These are phyloP conservation scores for Chenopodium quinoa DNA, from an alignment of 148 eudicot species.

Conservation along the genomic window DNA sequence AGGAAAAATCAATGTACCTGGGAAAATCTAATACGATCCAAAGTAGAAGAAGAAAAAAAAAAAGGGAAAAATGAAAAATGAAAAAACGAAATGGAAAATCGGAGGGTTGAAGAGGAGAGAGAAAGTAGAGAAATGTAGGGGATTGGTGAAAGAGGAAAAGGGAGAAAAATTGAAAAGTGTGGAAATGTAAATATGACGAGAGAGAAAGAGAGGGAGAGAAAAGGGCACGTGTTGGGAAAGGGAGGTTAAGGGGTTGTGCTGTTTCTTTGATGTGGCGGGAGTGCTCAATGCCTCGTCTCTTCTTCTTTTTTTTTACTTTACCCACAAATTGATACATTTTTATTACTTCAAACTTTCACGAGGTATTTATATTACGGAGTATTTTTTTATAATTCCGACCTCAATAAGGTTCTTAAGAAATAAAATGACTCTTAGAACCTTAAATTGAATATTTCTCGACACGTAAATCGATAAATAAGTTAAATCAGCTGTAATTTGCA, in stretches of 20 bases:
- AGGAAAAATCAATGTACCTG: background rate
- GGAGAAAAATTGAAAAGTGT: slow-evolving; percentile 2
- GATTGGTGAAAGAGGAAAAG: slow-evolving; percentile 12
- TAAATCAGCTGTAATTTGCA: no score
- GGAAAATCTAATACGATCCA: slow-evolving; percentile 9
- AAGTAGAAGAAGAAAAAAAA: slow-evolving; percentile 3
- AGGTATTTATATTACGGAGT: no score
- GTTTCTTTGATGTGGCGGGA: slow-evolving; percentile 40
- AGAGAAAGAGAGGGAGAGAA: slow-evolving; percentile 1
- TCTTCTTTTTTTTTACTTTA: background rate
- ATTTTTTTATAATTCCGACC: no score
- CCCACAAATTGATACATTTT: no score
- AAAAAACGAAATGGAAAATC: slow-evolving; percentile 1
- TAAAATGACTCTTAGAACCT: no score
- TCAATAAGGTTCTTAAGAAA: no score
- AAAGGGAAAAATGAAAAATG: slow-evolving; percentile 1
- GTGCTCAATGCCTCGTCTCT: background rate
- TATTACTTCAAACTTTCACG: no score
- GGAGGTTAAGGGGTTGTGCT: slow-evolving; percentile 15
- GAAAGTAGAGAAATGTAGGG: slow-evolving; percentile 6
- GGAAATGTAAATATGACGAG: background rate
- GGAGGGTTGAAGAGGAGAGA: slow-evolving; percentile 5
- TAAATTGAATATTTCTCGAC: no score
- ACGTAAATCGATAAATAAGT: no score
- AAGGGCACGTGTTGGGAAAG: slow-evolving; percentile 43